Evolutionary conservation across 495 filamentous ascomycete genomes (phyloP), one percentile per base, ranked within the genome.

Genomic region (Xylaria telfairii): DNA sequence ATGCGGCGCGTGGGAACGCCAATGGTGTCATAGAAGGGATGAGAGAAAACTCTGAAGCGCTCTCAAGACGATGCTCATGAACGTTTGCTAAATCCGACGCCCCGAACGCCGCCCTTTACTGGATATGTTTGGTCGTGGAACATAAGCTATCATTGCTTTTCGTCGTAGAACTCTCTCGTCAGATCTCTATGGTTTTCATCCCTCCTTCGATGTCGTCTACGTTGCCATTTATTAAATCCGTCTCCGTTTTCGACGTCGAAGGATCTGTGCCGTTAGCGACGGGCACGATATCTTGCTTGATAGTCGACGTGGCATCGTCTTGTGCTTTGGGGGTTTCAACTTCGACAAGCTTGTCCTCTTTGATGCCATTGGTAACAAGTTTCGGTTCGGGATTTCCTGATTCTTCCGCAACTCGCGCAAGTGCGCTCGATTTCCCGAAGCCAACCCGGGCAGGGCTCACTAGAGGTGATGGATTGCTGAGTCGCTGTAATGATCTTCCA

Each of bases 161-260:
- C 64, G 68, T 78, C 74, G 73, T 74, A 39, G 68, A 74, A 73
- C 63, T 66, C 71, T 66, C 71, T 79, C 75, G 53, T 77, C 75
- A 89, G 67, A 89, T 89, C 78, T 89, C 86, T 73, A 89, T 88
- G 49, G 84, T 86, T 78, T 88, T 89, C 86, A 89, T 87, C 28
- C 79, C 78, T 59, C 81, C 84, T 68, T 85, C 85, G 12, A 82
- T 71, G 19, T 74, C 72, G 63, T 53, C 42, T 4, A 28, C 51
- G 46, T 71, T 71, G 41, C 76, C 77, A 63, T 78, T 80, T 49
- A 62, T 54, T 28, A 64, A 46, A 70, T 68, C 59, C n/a, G 72
- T 70, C 67, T 71, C 56, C 17, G 73, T 71, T 34, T 79, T 80
- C 32, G 70, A 63, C 1, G 73, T 39, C 19, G 72, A 65, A 4